Evolutionary conservation across 2,329 filamentous ascomycete genomes (phyloP), one percentile per base, ranked within the genome.

Genomic region (Cordyceps javanica): DNA sequence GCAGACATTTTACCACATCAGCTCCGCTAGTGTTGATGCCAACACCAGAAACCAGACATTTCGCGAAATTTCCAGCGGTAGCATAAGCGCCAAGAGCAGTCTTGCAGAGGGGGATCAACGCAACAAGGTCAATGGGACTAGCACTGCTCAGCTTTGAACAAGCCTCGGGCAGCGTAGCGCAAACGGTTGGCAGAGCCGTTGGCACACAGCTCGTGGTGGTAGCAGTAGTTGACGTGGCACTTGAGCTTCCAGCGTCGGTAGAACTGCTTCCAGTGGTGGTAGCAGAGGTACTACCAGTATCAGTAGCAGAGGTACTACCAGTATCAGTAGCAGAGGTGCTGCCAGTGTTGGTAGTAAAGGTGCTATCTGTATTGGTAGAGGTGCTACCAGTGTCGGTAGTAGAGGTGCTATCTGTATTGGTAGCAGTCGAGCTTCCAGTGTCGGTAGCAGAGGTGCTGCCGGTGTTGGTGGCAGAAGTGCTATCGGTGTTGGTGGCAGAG

Each of bases 121-220:
- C 30, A 9, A 58, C 5, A 13, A 62, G 55, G 1, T 56, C 58
- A 19, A 64, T 38, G 8, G 60, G 61, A 32, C 51, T 49, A 9
- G 42, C 19, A 16, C 25, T 38, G 9, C 19, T 51, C 3, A 64
- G 52, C 3, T 39, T 28, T 19, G 58, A 13, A 41, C 62, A 64
- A 26, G 56, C 51, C 28, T 57, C 32, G 2, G 62, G 62, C 14
- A 62, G 58, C 5, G 55, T 42, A 4, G 59, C 54, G 21, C 60
- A 60, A 19, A 57, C 46, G 3, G 53, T 53, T 14, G 60, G 45
- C 13, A 51, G 30, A 2, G 61, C 19, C 5, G 46, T 39, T n/a
- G n/a, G n/a, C 59, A 59, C 61, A 60, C 9, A 66, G 61, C 9
- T 57, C 21, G 54, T 34, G 14, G 50, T 41, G 25, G 21, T 45